Evolutionary conservation across 768 basidiomycete genomes (phyloP), one percentile per base, ranked within the genome.

Genomic region (Dioszegia crocea): DNA sequence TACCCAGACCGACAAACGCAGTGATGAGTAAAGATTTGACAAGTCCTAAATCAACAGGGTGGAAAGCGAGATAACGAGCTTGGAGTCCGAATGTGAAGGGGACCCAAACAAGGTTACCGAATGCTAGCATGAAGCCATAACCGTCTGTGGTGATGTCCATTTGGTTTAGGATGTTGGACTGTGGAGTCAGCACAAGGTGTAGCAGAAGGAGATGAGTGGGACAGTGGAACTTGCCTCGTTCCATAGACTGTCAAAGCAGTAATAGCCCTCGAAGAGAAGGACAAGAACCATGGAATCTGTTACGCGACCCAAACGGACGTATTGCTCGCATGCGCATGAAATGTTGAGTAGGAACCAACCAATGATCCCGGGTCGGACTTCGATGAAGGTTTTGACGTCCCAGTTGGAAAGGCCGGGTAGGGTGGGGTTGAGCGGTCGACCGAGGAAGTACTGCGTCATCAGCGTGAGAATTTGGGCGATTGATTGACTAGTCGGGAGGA

Each of bases 81-180:
- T 98, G 93, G 14, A 97, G 84, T 29, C 85, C 85, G 79, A 97
- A 99, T 16, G 85, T 86, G 78, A 97, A 94, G 11, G 94, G 94
- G 11, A 99, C 89, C 88, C 90, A 97, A 19, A 85, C 78, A 27
- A 97, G 83, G 71, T 97, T 91, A 40, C 96, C 94, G 46, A 94
- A 83, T 4, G 91, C 79, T 27, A 99, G 86, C 96, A 99, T 99
- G 82, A 92, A 97, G 6, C 96, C 96, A 70, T 98, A 97, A 11
- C 96, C 96, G 68, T 99, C 96, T 11, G 88, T 89, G 2, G 87
- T 93, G 72, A 99, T 93, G 71, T 99, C 96, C 89, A 99, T 99
- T 3, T 88, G 91, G 0, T 90, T 93, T 57, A 98, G 82, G 64
- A 99, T 82, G 10, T 89, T 87, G 1, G 88, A 83, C 90, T 96